Conservation (phyloP, 1,284 basidiomycete genomes). For the Somion occarium region DNA sequence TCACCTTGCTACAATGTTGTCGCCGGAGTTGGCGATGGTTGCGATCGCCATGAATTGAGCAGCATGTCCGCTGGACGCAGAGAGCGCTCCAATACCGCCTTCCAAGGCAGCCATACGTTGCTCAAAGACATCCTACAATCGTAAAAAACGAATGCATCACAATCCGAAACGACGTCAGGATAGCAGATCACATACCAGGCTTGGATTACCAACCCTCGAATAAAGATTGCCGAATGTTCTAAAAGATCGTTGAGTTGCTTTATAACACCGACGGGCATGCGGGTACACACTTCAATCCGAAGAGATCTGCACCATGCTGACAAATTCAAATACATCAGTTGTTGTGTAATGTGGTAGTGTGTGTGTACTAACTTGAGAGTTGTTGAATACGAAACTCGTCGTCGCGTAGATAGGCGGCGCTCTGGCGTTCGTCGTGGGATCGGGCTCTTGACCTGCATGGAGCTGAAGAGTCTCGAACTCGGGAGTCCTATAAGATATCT, state of each 20-base stretch:
- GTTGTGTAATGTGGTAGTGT: background rate
- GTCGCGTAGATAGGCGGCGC: slow-evolving; percentile 82
- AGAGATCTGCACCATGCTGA: slow-evolving; percentile 81
- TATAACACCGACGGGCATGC: background rate
- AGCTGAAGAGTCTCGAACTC: slow-evolving; percentile 84
- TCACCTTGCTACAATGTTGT: slow-evolving; percentile 78
- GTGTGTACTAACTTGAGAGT: slow-evolving; percentile 66
- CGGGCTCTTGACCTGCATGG: slow-evolving; percentile 76
- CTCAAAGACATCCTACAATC: slow-evolving; percentile 79
- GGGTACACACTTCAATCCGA: slow-evolving; percentile 56
- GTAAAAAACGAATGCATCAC: too few relatives aligned
- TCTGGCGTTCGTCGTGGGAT: slow-evolving; percentile 70
- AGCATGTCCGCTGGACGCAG: slow-evolving; percentile 74
- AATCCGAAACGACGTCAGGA: too few relatives aligned
- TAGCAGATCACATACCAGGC: slow-evolving; percentile 70
- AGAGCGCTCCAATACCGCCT: slow-evolving; percentile 78
- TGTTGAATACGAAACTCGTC: slow-evolving; percentile 77
- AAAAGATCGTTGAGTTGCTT: background rate
- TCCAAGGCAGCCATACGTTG: slow-evolving; percentile 82
- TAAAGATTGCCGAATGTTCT: slow-evolving; percentile 73
- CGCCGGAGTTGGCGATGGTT: slow-evolving; percentile 63
- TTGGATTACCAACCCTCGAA: slow-evolving; percentile 81
- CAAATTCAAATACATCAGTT: background rate
- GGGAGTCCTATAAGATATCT: slow-evolving; percentile 41
- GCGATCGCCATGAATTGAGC: slow-evolving; percentile 80